Evolutionary conservation across 2,329 filamentous ascomycete genomes (phyloP), one percentile per base, ranked within the genome.

Genomic region (Elsinoe fawcettii): DNA sequence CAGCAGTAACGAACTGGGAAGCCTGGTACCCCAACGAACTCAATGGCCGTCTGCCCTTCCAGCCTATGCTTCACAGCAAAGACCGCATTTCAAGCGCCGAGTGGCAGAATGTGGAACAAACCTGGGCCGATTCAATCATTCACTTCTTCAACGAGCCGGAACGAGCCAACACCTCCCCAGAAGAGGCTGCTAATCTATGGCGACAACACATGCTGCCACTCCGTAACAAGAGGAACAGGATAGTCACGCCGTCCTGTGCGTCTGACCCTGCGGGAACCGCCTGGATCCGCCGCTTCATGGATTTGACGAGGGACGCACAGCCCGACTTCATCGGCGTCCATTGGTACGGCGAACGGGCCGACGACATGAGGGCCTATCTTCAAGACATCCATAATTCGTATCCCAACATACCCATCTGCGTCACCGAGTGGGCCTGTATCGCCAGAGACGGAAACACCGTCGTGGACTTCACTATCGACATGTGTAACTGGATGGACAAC

Each of bases 141-240:
- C 72, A 75, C 59, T 77, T 71, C 60, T 72, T 75, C 69, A 77
- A 77, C 61, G 74, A 77, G 63, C 74, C 74, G 5, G 73, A 77
- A 59, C 67, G 73, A 25, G 64, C 65, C 49, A 67, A 68, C 14
- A 68, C 72, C 16, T 67, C 62, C n/a, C 63, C 65, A 1, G 62
- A 69, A 58, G 63, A 70, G 54, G 75, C 74, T 6, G 72, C 70
- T 5, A 12, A 5, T 32, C 30, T 32, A 32, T 77, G 73, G 73
- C 61, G 62, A 36, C 61, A 67, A 9, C 67, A 71, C 53, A 69
- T 76, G 59, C 61, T 75, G 61, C 66, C 70, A 34, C 51, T 73
- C 63, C 5, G 23, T 5, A 22, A n/a, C 14, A 61, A 71, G 63
- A 63, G 63, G 30, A 58, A 64, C 16, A 37, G 59, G 27, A 59